Evolutionary conservation across 2,329 filamentous ascomycete species (phyloP).

Genomic region (Leptographium flavum): DNA sequence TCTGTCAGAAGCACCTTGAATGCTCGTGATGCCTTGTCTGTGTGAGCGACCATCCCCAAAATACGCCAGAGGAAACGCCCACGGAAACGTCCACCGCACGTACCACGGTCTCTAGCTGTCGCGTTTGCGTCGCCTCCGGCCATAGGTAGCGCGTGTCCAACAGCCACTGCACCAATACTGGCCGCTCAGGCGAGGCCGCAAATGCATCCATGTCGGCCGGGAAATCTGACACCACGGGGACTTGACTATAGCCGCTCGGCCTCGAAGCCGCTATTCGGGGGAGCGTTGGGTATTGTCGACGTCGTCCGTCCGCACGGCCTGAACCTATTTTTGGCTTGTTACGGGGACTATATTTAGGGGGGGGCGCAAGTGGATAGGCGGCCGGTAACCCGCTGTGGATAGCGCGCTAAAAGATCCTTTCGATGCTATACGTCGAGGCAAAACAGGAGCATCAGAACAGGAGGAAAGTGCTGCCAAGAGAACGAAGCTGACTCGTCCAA

Average conservation of each 20-base stretch:
- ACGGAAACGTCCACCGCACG: constrained; percentile 10
- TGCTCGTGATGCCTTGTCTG: constrained; percentile 22
- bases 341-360: background rate
- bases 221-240: background rate
- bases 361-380: background rate
- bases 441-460: too few relatives aligned
- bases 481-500: too few relatives aligned
- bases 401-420: too few relatives aligned
- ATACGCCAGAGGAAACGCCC: too few relatives aligned
- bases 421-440: too few relatives aligned
- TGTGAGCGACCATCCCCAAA: background rate
- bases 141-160: constrained; percentile 46
- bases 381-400: too few relatives aligned
- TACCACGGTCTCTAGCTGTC: constrained; percentile 32
- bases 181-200: constrained; percentile 4
- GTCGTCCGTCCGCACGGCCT: too few relatives aligned
- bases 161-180: constrained; percentile 42
- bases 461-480: too few relatives aligned
- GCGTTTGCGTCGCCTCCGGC: constrained; percentile 34
- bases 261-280: too few relatives aligned
- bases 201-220: constrained; percentile 2
- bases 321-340: background rate
- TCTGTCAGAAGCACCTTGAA: constrained; percentile 32
- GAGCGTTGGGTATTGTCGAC: too few relatives aligned
- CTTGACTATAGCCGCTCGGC: too few relatives aligned